These are phyloP conservation scores for Neofusicoccum parvum DNA, from an alignment of 2,329 filamentous ascomycete species.

Conservation along the genomic window DNA sequence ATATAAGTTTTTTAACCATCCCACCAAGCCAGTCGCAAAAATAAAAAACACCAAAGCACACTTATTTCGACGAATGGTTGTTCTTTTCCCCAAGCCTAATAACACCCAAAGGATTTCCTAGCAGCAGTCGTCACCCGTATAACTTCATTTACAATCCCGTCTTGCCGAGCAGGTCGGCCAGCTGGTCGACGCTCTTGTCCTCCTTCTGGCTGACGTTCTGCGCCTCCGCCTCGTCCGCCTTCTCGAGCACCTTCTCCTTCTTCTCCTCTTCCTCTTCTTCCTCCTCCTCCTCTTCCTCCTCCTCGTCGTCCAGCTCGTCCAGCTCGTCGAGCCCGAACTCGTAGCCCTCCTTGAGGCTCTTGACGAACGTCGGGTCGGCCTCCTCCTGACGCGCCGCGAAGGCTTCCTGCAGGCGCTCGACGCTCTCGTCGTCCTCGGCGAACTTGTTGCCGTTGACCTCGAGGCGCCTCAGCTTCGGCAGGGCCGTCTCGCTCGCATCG, in stretches of 20 bases:
- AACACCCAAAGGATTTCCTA: no score
- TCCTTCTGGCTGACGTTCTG: conserved; percentile 71
- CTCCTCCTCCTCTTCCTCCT: conserved; percentile 70
- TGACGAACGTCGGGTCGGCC: conserved; percentile 31
- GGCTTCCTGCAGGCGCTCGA: conserved; percentile 65
- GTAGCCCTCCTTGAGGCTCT: conserved; percentile 51
- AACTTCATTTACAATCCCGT: conserved; percentile 43
- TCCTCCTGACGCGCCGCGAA: conserved; percentile 75
- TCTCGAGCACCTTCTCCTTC: conserved; percentile 59
- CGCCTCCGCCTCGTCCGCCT: conserved; percentile 71
- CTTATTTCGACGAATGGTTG: no score
- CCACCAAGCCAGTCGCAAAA: no score
- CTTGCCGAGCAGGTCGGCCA: conserved; percentile 76
- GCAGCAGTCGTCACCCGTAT: no score
- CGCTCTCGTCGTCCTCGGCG: conserved; percentile 75
- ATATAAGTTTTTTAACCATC: no score
- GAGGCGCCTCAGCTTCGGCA: conserved; percentile 79
- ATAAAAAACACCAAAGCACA: no score
- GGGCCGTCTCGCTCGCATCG: conserved; percentile 64
- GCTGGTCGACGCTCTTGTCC: conserved; percentile 77
- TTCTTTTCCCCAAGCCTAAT: no score
- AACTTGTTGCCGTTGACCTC: conserved; percentile 98
- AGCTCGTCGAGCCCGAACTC: conserved; percentile 61
- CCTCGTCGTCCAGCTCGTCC: conserved; percentile 80
- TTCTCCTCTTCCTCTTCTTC: conserved; percentile 63